phyloP scores from a whole-genome alignment of 2,329 filamentous ascomycete species.

The Fusarium hainanense region DNA sequence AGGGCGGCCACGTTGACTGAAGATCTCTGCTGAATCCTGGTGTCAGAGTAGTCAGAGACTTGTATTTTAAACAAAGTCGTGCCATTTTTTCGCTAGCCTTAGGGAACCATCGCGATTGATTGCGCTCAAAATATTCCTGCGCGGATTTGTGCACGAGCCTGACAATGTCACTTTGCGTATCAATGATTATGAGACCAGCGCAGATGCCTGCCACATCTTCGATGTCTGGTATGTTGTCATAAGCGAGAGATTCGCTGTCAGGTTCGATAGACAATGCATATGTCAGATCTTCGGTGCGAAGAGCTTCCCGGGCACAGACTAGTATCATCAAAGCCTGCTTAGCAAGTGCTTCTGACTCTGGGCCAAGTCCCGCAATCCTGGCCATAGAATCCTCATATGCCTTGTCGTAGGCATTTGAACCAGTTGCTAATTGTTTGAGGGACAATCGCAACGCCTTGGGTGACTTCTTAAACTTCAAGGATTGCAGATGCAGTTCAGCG shows the following conservation, averaged over 20 bases:
- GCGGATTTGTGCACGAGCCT: not conserved
- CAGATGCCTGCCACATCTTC: not conserved
- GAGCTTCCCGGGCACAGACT: not conserved
- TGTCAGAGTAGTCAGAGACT: fast-evolving
- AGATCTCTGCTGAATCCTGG: too few species aligned
- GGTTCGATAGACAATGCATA: not conserved
- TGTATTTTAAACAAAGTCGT: not conserved
- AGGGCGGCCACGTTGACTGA: not conserved
- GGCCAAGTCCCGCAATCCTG: fast-evolving
- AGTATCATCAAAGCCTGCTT: not conserved
- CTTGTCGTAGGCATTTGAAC: not conserved
- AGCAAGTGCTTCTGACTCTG: not conserved
- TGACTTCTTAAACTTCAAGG: not conserved
- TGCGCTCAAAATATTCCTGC: not conserved
- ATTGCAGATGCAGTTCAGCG: not conserved
- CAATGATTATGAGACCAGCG: not conserved
- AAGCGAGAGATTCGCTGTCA: not conserved
- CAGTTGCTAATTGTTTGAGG: fast-evolving
- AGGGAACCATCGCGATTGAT: not conserved
- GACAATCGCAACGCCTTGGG: fast-evolving
- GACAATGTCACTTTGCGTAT: not conserved
- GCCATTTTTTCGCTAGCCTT: not conserved
- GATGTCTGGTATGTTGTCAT: not conserved
- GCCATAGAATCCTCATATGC: not conserved
- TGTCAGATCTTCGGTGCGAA: not conserved